Evolutionary conservation across 768 basidiomycete genomes (phyloP).

Genomic region (Lactarius hengduanensis): DNA sequence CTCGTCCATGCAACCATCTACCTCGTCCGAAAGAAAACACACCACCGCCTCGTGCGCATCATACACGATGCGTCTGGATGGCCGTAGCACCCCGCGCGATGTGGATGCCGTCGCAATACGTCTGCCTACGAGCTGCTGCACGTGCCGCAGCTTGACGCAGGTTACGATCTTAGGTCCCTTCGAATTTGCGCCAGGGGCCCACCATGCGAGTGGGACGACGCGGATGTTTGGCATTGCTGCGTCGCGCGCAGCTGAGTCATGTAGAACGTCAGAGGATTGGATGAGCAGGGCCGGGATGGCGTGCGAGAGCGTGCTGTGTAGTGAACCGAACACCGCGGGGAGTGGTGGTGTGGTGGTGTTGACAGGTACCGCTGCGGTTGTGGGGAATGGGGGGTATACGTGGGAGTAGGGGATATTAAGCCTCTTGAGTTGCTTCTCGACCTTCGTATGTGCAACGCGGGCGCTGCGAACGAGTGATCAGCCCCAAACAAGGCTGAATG

Average conservation of each 20-base stretch:
- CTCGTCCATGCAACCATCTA: conserved; percentile 85
- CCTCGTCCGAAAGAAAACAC: conserved; percentile 82
- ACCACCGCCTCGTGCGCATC: conserved; percentile 87
- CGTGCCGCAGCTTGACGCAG: conserved; percentile 87
- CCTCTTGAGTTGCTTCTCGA: conserved; percentile 84
- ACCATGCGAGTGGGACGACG: conserved; percentile 88
- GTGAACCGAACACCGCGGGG: conserved; percentile 49
- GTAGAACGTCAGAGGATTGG: conserved; percentile 74
- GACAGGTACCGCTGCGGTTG: conserved; percentile 33
- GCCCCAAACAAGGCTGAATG: background rate
- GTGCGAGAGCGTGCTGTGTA: conserved; percentile 71
- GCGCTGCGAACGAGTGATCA: conserved; percentile 49
- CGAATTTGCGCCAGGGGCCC: conserved; percentile 46
- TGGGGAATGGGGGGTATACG: conserved; percentile 56
- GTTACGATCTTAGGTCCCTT: conserved; percentile 63
- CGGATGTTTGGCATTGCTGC: conserved; percentile 92
- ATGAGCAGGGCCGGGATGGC: conserved; percentile 85
- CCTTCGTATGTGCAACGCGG: conserved; percentile 84
- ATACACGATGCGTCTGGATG: conserved; percentile 85
- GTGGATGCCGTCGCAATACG: conserved; percentile 46
- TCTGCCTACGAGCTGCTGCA: conserved; percentile 81
- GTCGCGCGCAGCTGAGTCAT: conserved; percentile 82
- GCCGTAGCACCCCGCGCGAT: conserved; percentile 64
- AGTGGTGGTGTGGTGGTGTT: conserved; percentile 22
- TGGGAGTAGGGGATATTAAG: conserved; percentile 76